A percentile compares a stretch with the other conserved stretches of the same genome.
Evolutionary conservation across 495 filamentous ascomycete species (phyloP).

Genomic region (Cercophora scortea): DNA sequence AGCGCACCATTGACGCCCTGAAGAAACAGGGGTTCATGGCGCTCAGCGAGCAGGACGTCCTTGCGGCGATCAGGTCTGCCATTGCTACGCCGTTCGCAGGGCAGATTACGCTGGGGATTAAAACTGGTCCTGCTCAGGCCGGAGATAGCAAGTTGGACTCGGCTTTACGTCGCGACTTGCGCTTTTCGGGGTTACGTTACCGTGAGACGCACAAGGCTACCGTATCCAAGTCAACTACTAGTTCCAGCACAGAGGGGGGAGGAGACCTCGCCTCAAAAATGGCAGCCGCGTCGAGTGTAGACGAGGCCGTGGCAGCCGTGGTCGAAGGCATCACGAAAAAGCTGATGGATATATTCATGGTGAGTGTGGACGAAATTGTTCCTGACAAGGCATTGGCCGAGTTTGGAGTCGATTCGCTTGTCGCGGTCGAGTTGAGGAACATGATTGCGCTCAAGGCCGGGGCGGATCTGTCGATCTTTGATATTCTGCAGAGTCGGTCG

Average conservation of each 20-base stretch:
- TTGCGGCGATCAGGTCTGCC: slow-evolving; percentile 14
- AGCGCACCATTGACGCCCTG: slow-evolving; percentile 13
- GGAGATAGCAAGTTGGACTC: background rate
- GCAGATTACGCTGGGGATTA: slow-evolving; percentile 13
- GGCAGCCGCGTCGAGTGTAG: slow-evolving; percentile 2
- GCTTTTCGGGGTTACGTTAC: slow-evolving; percentile 13
- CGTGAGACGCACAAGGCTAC: slow-evolving; percentile 2
- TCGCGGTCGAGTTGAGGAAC: slow-evolving; percentile 41
- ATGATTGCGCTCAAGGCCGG: slow-evolving; percentile 28
- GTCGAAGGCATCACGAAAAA: slow-evolving; percentile 15
- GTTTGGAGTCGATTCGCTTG: slow-evolving; percentile 40
- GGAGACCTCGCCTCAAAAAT: slow-evolving; percentile 6
- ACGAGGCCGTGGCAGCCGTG: slow-evolving; percentile 2
- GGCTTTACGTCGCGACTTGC: slow-evolving; percentile 7
- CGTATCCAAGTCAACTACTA: no score
- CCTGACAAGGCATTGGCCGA: slow-evolving; percentile 13
- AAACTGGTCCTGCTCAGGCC: slow-evolving; percentile 14
- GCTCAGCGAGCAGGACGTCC: slow-evolving; percentile 14
- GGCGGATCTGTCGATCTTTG: slow-evolving; percentile 33
- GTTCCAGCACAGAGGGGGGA: background rate
- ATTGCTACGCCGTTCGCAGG: slow-evolving; percentile 17
- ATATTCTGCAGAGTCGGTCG: slow-evolving; percentile 32
- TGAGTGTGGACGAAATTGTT: slow-evolving; percentile 26
- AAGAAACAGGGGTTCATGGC: slow-evolving; percentile 14
- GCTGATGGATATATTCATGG: slow-evolving; percentile 26